phyloP scores from a whole-genome alignment of 2,329 filamentous ascomycete species.

The Lachnellula subtilissima region DNA sequence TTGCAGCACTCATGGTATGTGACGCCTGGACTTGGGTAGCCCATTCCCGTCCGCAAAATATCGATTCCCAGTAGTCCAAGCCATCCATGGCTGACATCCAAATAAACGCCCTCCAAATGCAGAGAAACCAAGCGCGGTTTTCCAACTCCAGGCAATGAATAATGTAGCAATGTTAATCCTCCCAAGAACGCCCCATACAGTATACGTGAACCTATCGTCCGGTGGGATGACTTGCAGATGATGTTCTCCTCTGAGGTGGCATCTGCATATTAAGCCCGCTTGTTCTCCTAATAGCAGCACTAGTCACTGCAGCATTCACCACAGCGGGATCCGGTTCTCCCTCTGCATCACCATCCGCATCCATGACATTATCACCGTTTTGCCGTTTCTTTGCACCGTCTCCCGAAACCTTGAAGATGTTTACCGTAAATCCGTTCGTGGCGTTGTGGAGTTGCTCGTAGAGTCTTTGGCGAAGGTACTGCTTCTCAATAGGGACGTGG shows the following conservation, averaged over 20 bases:
- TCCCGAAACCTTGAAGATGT: slow-evolving; percentile 56
- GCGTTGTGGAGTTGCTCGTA: slow-evolving; percentile 63
- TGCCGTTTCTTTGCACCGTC: slow-evolving; percentile 51
- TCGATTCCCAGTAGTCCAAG: not conserved
- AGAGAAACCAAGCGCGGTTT: not conserved
- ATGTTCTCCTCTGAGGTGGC: slow-evolving; percentile 11
- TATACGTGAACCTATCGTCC: not conserved
- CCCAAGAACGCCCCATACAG: not conserved
- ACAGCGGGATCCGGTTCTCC: slow-evolving; percentile 48
- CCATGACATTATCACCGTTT: slow-evolving; percentile 42
- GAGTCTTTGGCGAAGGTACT: slow-evolving; percentile 59
- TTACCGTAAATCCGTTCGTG: slow-evolving; percentile 59
- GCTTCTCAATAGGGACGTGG: slow-evolving; percentile 56
- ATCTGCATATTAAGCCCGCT: slow-evolving; percentile 21
- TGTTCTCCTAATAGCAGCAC: slow-evolving; percentile 13
- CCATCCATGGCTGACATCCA: not conserved
- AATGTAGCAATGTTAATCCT: not conserved
- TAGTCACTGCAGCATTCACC: slow-evolving; percentile 23
- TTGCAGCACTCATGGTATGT: too few species aligned
- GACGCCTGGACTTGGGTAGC: not conserved
- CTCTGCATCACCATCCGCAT: slow-evolving; percentile 50
- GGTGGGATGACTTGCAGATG: not conserved
- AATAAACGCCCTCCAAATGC: not conserved
- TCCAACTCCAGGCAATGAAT: not conserved
- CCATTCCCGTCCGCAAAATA: not conserved